phyloP scores from a whole-genome alignment of 768 basidiomycete species.

The Psilocybe subaeruginosa region DNA sequence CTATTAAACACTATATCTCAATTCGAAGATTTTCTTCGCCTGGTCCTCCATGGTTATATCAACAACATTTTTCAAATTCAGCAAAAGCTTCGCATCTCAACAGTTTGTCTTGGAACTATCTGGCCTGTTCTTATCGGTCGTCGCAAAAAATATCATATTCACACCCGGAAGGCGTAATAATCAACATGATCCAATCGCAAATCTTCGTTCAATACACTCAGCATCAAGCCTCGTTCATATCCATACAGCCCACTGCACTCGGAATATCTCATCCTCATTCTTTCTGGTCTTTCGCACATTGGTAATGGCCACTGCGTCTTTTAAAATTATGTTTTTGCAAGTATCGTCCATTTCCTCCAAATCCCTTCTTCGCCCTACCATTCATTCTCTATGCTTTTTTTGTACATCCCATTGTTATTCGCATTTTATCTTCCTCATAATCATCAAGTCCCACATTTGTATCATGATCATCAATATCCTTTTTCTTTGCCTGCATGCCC shows the following conservation, averaged over 20 bases:
- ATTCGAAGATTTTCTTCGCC: neutral
- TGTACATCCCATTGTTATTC: conserved; percentile 14
- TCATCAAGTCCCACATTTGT: conserved; percentile 11
- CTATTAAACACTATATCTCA: conserved; percentile 30
- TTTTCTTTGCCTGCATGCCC: conserved; percentile 4
- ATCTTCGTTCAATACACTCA: conserved; percentile 13
- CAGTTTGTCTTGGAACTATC: conserved; percentile 28
- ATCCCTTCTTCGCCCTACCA: conserved; percentile 8
- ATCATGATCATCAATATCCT: conserved; percentile 7
- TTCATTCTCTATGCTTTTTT: conserved; percentile 16
- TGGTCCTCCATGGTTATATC: neutral
- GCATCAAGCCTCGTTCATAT: conserved; percentile 1
- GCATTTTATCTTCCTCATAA: conserved; percentile 13
- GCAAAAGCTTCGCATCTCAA: conserved; percentile 23
- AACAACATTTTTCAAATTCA: conserved; percentile 7
- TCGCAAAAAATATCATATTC: conserved; percentile 23
- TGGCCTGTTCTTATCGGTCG: conserved; percentile 20
- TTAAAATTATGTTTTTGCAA: conserved; percentile 14
- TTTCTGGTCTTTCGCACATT: neutral
- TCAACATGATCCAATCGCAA: conserved; percentile 10
- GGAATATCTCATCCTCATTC: conserved; percentile 19
- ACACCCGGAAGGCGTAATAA: conserved; percentile 21
- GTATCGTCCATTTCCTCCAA: conserved; percentile 16
- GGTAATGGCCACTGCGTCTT: conserved; percentile 6
- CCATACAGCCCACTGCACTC: conserved; percentile 6